Evolutionary conservation across 352 stramenopile genomes (phyloP).

Genomic region (Globisporangium solare): DNA sequence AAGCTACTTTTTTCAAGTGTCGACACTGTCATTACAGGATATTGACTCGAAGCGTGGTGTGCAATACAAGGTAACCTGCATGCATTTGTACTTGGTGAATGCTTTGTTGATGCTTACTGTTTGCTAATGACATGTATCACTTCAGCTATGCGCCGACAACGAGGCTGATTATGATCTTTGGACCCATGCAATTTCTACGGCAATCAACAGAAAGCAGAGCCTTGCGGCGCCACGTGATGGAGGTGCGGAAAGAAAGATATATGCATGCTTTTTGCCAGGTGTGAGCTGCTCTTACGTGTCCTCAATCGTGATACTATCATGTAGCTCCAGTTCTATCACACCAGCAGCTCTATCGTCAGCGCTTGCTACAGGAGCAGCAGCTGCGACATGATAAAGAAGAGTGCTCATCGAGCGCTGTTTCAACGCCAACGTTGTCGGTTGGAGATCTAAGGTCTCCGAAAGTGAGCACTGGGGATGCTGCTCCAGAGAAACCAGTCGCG

Average conservation of each 20-base stretch:
- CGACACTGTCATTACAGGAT: conserved; percentile 64
- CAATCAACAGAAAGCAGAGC: conserved; percentile 71
- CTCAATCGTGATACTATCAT: background rate
- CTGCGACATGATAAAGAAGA: conserved; percentile 14
- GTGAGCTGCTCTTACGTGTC: background rate
- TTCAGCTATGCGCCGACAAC: conserved; percentile 63
- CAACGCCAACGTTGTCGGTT: conserved; percentile 10
- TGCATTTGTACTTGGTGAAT: background rate
- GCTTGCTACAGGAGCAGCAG: conserved; percentile 48
- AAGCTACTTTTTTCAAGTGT: conserved; percentile 83
- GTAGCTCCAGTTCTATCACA: conserved; percentile 43
- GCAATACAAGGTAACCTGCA: conserved; percentile 66
- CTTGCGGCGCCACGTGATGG: conserved; percentile 17
- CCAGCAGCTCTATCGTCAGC: conserved; percentile 76
- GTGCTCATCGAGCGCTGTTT: conserved; percentile 1
- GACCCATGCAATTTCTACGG: conserved; percentile 69
- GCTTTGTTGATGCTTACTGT: background rate
- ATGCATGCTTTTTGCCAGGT: background rate
- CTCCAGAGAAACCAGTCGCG: background rate
- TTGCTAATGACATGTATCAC: conserved; percentile 4
- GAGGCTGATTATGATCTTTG: conserved; percentile 77
- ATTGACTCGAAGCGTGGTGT: conserved; percentile 79
- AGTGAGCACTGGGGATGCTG: background rate
- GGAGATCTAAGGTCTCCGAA: background rate
- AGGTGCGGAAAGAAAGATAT: background rate